Conservation (phyloP, 108 stramenopile genomes). For the Nannochloropsis salina region DNA sequence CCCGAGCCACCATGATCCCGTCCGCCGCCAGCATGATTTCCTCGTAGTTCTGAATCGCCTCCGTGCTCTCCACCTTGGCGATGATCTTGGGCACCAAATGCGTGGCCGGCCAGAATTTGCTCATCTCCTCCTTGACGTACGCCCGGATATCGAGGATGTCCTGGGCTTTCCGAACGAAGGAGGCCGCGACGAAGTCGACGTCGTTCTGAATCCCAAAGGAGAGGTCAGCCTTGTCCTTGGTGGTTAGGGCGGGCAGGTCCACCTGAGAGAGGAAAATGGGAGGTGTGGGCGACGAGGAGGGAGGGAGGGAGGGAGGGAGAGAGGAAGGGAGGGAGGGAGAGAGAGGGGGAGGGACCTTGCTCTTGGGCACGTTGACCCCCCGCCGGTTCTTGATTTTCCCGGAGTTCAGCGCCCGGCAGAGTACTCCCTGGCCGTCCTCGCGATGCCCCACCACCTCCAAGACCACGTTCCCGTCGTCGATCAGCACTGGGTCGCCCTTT, state of each 20-base stretch:
- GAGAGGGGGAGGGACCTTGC: background rate
- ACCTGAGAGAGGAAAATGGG: conserved; percentile 27
- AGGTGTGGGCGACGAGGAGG: background rate
- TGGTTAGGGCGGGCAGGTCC: conserved; percentile 74
- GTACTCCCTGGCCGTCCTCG: conserved; percentile 44
- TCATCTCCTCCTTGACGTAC: conserved; percentile 41
- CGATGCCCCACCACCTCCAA: conserved; percentile 36
- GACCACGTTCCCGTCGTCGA: conserved; percentile 81
- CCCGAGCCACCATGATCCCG: conserved; percentile 44
- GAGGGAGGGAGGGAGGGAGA: background rate
- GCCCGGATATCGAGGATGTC: conserved; percentile 68
- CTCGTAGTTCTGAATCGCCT: conserved; percentile 30
- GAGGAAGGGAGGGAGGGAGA: background rate
- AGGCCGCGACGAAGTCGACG: conserved; percentile 77
- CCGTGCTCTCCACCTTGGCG: conserved; percentile 80
- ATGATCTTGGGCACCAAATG: conserved; percentile 68
- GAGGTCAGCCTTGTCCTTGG: conserved; percentile 76
- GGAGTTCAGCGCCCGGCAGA: conserved; percentile 59
- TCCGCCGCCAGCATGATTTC: conserved; percentile 28
- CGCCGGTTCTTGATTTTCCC: conserved; percentile 68
- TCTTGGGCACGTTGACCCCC: conserved; percentile 72
- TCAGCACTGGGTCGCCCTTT: conserved; percentile 57
- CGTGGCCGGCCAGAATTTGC: conserved; percentile 48
- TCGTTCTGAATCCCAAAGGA: conserved; percentile 61
- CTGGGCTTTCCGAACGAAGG: conserved; percentile 71